Evolutionary conservation across 202 grass and related monocot species (phyloP).

Genomic region (Panicum virgatum): DNA sequence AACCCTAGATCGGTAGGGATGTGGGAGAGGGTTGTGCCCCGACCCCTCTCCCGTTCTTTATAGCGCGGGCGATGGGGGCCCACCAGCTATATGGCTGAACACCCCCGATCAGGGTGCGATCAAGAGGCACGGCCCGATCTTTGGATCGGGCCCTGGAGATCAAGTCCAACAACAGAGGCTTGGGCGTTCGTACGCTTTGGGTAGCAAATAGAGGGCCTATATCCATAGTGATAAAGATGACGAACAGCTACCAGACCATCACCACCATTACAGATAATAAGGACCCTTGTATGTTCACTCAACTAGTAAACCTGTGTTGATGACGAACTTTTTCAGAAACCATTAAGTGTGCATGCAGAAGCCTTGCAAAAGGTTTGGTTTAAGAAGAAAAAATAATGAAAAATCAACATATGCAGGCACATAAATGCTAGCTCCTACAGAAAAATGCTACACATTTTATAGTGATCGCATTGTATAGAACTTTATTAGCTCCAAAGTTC

Average conservation of each 20-base stretch:
- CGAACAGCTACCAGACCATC: constrained; percentile 94
- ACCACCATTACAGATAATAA: constrained; percentile 73
- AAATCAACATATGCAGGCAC: not conserved
- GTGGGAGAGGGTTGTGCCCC: no score
- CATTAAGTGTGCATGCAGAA: not conserved
- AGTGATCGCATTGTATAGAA: not conserved
- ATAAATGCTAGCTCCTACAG: not conserved
- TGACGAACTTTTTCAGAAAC: constrained; percentile 10
- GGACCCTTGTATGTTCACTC: constrained; percentile 51
- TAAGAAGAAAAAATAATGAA: not conserved
- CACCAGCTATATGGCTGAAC: no score
- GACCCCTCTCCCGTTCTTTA: no score
- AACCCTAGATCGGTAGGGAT: no score
- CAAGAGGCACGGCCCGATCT: no score
- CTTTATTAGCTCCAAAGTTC: not conserved
- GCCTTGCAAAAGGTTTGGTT: not conserved
- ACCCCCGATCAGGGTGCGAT: no score
- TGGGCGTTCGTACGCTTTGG: constrained; percentile 78
- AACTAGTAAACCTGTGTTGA: constrained; percentile 71
- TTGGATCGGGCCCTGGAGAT: no score
- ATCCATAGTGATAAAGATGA: constrained; percentile 84
- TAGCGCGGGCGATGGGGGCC: no score
- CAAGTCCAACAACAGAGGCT: no score
- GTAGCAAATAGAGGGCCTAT: constrained; percentile 71
- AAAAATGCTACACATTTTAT: not conserved